These are phyloP conservation scores for Coemansia sp. DNA, from an alignment of 192 early-diverging fungal species.

Conservation along the genomic window DNA sequence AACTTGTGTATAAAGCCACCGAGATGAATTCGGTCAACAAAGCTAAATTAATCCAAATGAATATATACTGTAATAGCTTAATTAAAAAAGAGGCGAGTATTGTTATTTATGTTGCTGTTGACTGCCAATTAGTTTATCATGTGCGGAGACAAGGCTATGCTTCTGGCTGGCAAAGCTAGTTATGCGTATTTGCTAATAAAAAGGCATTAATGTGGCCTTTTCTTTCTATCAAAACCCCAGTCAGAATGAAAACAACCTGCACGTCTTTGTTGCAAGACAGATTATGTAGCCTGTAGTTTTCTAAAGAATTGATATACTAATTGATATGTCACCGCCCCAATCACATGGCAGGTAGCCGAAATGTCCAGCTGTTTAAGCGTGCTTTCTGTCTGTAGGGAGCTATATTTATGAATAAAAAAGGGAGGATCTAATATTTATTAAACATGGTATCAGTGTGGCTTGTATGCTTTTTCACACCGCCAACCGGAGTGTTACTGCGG, in stretches of 20 bases:
- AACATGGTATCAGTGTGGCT: too few relatives aligned
- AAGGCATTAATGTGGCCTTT: constrained; percentile 23
- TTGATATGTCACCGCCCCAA: too few relatives aligned
- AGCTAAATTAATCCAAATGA: not conserved
- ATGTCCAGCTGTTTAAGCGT: too few relatives aligned
- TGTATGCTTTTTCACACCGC: not conserved
- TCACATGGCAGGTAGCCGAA: too few relatives aligned
- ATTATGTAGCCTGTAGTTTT: too few relatives aligned
- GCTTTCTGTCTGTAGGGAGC: too few relatives aligned
- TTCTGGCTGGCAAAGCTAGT: not conserved
- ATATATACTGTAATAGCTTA: not conserved
- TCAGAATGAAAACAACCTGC: not conserved
- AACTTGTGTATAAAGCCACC: not conserved
- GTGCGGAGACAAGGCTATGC: not conserved
- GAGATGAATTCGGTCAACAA: not conserved
- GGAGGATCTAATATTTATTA: too few relatives aligned
- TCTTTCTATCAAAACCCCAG: not conserved
- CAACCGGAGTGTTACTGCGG: not conserved
- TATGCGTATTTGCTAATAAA: constrained; percentile 11
- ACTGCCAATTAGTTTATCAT: not conserved
- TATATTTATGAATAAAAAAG: too few relatives aligned
- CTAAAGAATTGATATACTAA: too few relatives aligned
- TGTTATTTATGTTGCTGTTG: not conserved
- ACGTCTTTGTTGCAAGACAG: not conserved
- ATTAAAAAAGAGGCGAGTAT: not conserved